Base-by-base conservation (phyloP, 75 land plant species). In the Pinus albicaulis region DNA sequence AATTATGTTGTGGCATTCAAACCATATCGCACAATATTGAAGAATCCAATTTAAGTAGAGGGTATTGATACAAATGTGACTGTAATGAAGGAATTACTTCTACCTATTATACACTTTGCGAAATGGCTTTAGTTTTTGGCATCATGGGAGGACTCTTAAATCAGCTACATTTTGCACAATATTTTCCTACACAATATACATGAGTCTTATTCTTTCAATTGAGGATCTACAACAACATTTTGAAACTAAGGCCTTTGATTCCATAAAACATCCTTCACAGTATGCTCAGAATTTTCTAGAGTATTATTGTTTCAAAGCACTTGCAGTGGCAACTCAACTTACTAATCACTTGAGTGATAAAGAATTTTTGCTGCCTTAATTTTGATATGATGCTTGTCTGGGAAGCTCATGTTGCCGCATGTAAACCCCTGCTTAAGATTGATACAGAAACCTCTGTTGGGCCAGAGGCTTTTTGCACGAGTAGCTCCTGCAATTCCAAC, bases 371-470 rank as follows among this genome's bases (percentile, higher is more conserved):
- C 1, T 92, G 98, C 53, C 76, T 92, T 22, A 89, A 92, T 36
- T 98, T 87, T 83, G 99, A 98, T 75, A 92, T 98, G 95, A 98
- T 98, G 99, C 76, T 94, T 44, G 98, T 95, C 57, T 98, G 99
- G 99, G 99, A 94, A 73, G 77, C 83, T 66, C 98, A 95, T 57
- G 87, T 82, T 70, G 85, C 91, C 38, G 56, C 95, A 58, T 85
- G 88, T 77, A 86, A 89, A 81, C 89, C 95, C 53, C n/a, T 79
- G 52, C 77, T 81, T 22, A 90, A 93, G 98, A 80, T 91, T 4
- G 89, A 89, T 80, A 82, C 76, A 59, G 90, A 92, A 69, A 80
- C 75, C 72, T 81, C 88, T 12, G 90, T 94, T 80, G 93, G 99
- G 19, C 20, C 72, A 44, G 98, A 97, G 72, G 98, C 98, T 17